phyloP scores from a whole-genome alignment of 148 eudicot genomes.

The Cornus florida region DNA sequence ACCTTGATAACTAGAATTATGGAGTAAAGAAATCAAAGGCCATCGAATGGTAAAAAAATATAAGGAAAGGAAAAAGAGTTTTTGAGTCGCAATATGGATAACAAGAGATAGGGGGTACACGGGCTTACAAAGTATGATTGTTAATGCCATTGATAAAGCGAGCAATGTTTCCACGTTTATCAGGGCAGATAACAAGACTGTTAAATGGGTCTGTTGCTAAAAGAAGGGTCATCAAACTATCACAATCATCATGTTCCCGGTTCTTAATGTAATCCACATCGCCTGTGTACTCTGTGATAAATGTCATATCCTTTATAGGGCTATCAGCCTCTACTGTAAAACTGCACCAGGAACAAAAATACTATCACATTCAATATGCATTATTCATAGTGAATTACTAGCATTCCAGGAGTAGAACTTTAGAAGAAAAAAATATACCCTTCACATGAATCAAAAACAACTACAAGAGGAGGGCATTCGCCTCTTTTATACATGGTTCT shows the following conservation, averaged over 20 bases:
- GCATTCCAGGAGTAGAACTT: background rate
- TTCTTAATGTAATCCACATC: conserved; percentile 89
- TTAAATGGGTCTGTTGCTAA: conserved; percentile 57
- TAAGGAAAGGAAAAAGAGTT: background rate
- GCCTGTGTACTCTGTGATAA: conserved; percentile 76
- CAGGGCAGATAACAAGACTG: conserved; percentile 88
- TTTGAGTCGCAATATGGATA: conserved; percentile 6
- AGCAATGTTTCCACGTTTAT: conserved; percentile 87
- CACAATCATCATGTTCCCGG: conserved; percentile 83
- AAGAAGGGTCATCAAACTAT: conserved; percentile 94
- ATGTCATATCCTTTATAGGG: conserved; percentile 80
- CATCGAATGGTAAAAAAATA: background rate
- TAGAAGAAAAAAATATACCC: conserved; percentile 48
- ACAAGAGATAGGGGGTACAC: background rate
- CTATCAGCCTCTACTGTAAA: conserved; percentile 85
- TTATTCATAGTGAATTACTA: background rate
- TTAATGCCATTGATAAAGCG: conserved; percentile 94
- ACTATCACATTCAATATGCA: conserved; percentile 1
- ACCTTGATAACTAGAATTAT: background rate
- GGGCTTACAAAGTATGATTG: conserved; percentile 75
- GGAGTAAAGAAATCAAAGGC: background rate
- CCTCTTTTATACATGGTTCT: conserved; percentile 69
- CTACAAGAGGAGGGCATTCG: conserved; percentile 75
- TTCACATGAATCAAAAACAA: conserved; percentile 71
- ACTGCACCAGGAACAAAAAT: conserved; percentile 36